Conservation (phyloP, 495 filamentous ascomycete species). For the Ramalina peruviana region DNA sequence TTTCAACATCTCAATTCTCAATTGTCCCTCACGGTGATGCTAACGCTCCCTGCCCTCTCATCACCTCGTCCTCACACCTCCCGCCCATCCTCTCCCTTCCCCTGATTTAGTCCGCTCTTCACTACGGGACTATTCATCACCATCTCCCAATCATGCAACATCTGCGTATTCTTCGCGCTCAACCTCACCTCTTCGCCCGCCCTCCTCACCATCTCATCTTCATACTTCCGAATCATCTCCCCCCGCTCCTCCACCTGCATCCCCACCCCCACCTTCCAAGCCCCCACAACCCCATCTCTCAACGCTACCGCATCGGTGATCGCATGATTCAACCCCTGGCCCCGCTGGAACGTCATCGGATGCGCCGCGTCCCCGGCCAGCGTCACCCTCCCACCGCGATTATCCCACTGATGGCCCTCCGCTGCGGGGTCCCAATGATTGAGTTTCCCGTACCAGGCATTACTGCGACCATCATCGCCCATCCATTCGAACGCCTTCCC, state of each 20-base stretch:
- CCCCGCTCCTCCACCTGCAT: neutral
- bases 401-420: slow-evolving; percentile 24
- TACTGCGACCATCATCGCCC: slow-evolving; percentile 26
- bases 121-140: slow-evolving; percentile 20
- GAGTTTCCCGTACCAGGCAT: slow-evolving; percentile 24
- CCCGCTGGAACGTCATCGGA: slow-evolving; percentile 34
- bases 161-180: slow-evolving; percentile 25
- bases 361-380: slow-evolving; percentile 39
- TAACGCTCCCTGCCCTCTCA: neutral
- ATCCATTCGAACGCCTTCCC: slow-evolving; percentile 28
- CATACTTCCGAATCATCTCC: slow-evolving; percentile 26
- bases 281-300: neutral
- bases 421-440: slow-evolving; percentile 15
- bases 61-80: neutral
- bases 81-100: neutral
- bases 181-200: slow-evolving; percentile 31
- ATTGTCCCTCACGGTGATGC: too few relatives aligned
- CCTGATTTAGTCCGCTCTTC: slow-evolving; percentile 1
- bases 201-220: slow-evolving; percentile 34
- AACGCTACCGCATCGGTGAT: slow-evolving; percentile 23
- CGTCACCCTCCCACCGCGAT: slow-evolving; percentile 27
- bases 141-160: slow-evolving; percentile 33
- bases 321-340: slow-evolving; percentile 38
- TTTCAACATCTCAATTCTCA: too few relatives aligned
- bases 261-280: neutral